Conservation (phyloP, 1,284 basidiomycete genomes). For the Heterobasidion irregulare region DNA sequence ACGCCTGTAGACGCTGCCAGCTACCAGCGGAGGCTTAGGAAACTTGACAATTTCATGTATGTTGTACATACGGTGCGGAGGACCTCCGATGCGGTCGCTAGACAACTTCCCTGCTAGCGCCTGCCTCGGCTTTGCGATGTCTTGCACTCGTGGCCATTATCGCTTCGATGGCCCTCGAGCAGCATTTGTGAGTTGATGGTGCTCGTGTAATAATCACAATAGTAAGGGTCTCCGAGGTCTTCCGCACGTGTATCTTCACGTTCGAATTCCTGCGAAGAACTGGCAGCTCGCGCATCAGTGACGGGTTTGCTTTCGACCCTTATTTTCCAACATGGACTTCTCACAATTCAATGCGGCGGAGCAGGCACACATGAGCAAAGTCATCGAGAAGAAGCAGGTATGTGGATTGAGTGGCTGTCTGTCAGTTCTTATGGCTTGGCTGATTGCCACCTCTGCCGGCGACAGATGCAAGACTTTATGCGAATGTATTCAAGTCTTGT, state of each 20-base stretch:
- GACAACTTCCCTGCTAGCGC: too few species aligned
- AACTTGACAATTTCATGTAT: too few species aligned
- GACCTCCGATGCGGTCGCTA: too few species aligned
- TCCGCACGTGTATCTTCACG: too few species aligned
- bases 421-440: neutral
- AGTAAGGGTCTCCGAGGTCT: too few species aligned
- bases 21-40: neutral
- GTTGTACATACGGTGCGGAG: neutral
- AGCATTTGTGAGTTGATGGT: too few species aligned
- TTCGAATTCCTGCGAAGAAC: too few species aligned
- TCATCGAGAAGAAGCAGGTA: slow-evolving; percentile 94
- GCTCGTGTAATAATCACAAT: too few species aligned
- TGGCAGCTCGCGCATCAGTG: neutral
- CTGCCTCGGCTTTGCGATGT: too few species aligned
- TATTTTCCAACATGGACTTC: slow-evolving; percentile 63
- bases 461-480: slow-evolving; percentile 97
- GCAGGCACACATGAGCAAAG: slow-evolving; percentile 83
- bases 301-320: neutral
- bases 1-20: neutral
- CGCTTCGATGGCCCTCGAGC: too few species aligned
- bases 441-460: neutral
- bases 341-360: slow-evolving; percentile 78
- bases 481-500: slow-evolving; percentile 93
- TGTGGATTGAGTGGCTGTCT: slow-evolving; percentile 12
- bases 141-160: too few species aligned